These are phyloP conservation scores for Blastomyces emzantsi DNA, from an alignment of 2,329 filamentous ascomycete species.

Conservation along the genomic window DNA sequence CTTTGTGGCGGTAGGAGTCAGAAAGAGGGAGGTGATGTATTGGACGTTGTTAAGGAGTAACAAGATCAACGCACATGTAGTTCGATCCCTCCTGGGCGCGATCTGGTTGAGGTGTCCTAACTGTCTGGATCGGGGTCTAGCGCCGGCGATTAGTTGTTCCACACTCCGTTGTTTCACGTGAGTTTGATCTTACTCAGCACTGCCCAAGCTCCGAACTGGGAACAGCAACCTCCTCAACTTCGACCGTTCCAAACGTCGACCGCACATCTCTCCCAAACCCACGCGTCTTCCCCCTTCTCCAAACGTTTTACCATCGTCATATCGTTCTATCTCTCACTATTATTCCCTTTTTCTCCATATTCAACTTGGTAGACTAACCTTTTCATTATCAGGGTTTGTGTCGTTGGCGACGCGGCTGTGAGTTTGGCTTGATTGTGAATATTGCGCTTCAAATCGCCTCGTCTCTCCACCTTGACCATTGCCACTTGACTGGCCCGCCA, in stretches of 20 bases:
- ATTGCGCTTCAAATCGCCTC: slow-evolving; percentile 3
- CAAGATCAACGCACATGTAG: not conserved
- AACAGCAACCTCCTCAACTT: not conserved
- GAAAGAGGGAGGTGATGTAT: not conserved
- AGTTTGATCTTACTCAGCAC: not conserved
- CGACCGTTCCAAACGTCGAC: not conserved
- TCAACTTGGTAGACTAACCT: not conserved
- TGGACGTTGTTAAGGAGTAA: not conserved
- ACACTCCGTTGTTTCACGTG: not conserved
- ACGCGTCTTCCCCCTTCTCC: not conserved
- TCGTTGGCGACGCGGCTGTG: slow-evolving; percentile 7
- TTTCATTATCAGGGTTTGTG: not conserved
- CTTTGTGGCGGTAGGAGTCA: not conserved
- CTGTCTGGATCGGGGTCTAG: slow-evolving; percentile 8
- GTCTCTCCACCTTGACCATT: not conserved
- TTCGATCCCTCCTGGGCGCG: not conserved
- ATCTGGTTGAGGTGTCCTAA: slow-evolving; percentile 10
- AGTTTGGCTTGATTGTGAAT: slow-evolving; percentile 2
- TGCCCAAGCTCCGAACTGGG: not conserved
- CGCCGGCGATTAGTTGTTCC: slow-evolving; percentile 4
- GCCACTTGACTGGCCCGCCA: not conserved
- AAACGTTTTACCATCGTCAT: not conserved
- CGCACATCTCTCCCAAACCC: not conserved
- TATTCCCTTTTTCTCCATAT: not conserved
- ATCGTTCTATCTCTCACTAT: not conserved